Evolutionary conservation across 139 green algal genomes (phyloP).

Genomic region (Microglena sp.): DNA sequence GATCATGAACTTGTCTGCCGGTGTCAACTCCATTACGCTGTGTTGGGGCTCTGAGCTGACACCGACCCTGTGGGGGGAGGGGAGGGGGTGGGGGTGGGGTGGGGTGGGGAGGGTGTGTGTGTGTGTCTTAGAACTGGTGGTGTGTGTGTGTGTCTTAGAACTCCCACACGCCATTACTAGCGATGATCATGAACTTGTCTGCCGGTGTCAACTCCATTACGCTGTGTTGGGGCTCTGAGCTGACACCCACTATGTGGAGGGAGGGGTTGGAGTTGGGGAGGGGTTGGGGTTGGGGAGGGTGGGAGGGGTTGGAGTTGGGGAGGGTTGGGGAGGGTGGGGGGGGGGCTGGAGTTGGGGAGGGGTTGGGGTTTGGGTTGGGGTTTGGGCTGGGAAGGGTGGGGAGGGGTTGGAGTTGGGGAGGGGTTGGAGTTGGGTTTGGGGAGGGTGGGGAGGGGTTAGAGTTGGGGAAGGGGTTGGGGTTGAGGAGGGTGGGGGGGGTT

Average conservation of each 20-base stretch:
- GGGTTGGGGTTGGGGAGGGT: no score
- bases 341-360: no score
- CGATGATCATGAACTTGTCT: slow-evolving; percentile 81
- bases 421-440: not conserved
- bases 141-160: no score
- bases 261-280: no score
- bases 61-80: no score
- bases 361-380: no score
- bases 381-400: not conserved
- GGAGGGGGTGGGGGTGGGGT: no score
- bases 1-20: slow-evolving; percentile 70
- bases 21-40: slow-evolving; percentile 42
- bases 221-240: slow-evolving; percentile 54
- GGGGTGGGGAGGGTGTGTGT: no score
- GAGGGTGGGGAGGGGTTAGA: not conserved
- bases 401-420: not conserved
- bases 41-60: slow-evolving; percentile 66
- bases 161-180: slow-evolving; percentile 87
- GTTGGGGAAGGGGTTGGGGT: not conserved
- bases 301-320: no score
- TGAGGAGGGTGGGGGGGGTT: not conserved
- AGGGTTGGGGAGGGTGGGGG: no score
- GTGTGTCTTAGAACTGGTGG: no score
- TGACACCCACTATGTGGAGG: slow-evolving; percentile 63
- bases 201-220: slow-evolving; percentile 46